Base-by-base conservation (phyloP, 2,329 filamentous ascomycete genomes). In the Lizonia empirigonia region DNA sequence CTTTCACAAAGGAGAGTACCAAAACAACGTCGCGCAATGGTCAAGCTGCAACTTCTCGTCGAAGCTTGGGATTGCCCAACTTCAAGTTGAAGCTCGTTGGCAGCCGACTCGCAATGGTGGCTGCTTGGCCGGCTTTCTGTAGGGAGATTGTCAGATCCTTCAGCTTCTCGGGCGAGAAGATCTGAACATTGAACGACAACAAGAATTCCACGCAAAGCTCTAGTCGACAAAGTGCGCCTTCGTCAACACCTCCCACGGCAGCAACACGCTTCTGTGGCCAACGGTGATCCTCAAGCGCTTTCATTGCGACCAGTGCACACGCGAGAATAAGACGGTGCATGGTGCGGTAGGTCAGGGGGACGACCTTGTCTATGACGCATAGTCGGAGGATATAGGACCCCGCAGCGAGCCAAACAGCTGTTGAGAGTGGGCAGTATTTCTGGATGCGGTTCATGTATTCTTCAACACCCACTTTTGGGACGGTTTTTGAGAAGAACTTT, bases 361-460 rank as follows among this genome's bases (percentile, higher is more conserved):
- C 87, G 19, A 88, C 83, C 59, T 84, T 84, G 68, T 95, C 73
- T 44, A 80, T 90, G 35, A 87, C 81, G 10, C 93, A 85, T 33
- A 97, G 80, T 19, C 88, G 85, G 68, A 93, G 87, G 59, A 97
- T 93, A 76, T 96, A 97, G 7, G 89, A 80, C 37, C 89, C 91
- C 4, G 92, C 88, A 1, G 93, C 91, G 20, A 99, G 85, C 75
- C 96, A 97, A 8, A 97, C 93, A 19, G 88, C 93, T 0, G 92
- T 91, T 56, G 90, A 95, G 84, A 96, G 91, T 3, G 94, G 92
- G 67, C 93, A 97, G 76, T 89, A 97, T 50, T 85, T 85, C 75
- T 97, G 92, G 51, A 97, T 84, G 13, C 93, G 89, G 64, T 86
- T 80, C 19, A 97, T 82, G 69, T 97, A 99, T 58, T 94, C 88